Conservation (phyloP, 1,284 basidiomycete genomes). For the Trichosporon asahii region DNA sequence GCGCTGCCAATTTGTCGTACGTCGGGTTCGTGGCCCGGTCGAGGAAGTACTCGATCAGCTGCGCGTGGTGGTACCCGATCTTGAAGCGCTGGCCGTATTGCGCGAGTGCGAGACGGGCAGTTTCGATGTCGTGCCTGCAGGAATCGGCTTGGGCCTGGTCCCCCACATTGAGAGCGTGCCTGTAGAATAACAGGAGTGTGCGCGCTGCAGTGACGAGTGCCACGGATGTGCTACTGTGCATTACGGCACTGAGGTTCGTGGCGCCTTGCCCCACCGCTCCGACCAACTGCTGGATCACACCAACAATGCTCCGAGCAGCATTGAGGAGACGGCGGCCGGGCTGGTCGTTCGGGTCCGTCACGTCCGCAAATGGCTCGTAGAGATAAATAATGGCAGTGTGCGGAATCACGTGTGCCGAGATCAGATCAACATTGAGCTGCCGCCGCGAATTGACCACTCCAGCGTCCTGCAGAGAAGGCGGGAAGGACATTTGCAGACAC, state of each 20-base stretch:
- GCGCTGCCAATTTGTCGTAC: constrained; percentile 41
- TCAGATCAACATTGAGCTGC: constrained; percentile 39
- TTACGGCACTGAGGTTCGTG: constrained; percentile 33
- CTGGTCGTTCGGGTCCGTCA: constrained; percentile 41
- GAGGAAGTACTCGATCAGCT: constrained; percentile 49
- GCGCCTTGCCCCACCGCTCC: constrained; percentile 22
- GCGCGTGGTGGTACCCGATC: constrained; percentile 48
- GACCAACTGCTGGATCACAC: constrained; percentile 43
- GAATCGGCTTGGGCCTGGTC: constrained; percentile 34
- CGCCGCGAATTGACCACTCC: constrained; percentile 24
- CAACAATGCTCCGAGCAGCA: constrained; percentile 41
- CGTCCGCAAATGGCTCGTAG: constrained; percentile 49
- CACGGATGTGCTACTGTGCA: constrained; percentile 45
- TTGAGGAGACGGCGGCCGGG: constrained; percentile 37
- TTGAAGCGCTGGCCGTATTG: constrained; percentile 42
- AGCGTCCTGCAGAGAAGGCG: constrained; percentile 31
- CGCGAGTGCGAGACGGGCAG: constrained; percentile 34
- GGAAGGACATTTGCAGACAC: constrained; percentile 49
- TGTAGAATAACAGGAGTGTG: constrained; percentile 42
- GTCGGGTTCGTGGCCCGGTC: constrained; percentile 44
- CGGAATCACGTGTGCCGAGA: constrained; percentile 43
- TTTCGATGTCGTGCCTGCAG: constrained; percentile 40
- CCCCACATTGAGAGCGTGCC: constrained; percentile 39
- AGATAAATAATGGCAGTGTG: constrained; percentile 46
- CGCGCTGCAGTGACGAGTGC: constrained; percentile 43